Evolutionary conservation across 352 stramenopile genomes (phyloP).

Genomic region (Phytophthora kernoviae): DNA sequence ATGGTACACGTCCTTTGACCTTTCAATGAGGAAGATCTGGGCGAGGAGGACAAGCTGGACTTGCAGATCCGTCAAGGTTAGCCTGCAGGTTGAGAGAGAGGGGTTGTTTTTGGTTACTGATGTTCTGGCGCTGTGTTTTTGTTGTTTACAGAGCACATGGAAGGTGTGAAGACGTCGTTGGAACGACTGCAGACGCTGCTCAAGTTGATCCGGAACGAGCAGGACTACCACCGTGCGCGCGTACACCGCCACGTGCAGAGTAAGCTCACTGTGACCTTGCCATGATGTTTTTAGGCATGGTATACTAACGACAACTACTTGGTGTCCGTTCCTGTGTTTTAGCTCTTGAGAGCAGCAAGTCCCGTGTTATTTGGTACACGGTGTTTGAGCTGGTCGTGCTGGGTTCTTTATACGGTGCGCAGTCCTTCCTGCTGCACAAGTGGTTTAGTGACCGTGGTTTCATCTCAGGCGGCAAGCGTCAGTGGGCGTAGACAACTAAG

Average conservation of each 20-base stretch:
- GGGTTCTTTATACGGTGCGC: slow-evolving; percentile 68
- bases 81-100: not conserved
- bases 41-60: slow-evolving; percentile 78
- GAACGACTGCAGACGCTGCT: slow-evolving; percentile 65
- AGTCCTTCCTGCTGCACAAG: slow-evolving; percentile 85
- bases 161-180: slow-evolving; percentile 67
- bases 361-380: slow-evolving; percentile 81
- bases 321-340: slow-evolving; percentile 1
- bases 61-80: slow-evolving; percentile 63
- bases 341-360: slow-evolving; percentile 83
- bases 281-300: slow-evolving; percentile 1
- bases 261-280: slow-evolving; percentile 32
- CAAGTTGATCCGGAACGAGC: slow-evolving; percentile 76
- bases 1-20: slow-evolving; percentile 83
- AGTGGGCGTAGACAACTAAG: slow-evolving; percentile 57
- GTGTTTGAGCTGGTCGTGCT: slow-evolving; percentile 69
- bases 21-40: slow-evolving; percentile 80
- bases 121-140: slow-evolving; percentile 5
- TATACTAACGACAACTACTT: slow-evolving; percentile 6
- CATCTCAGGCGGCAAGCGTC: slow-evolving; percentile 50
- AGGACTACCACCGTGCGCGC: slow-evolving; percentile 75
- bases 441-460: slow-evolving; percentile 84
- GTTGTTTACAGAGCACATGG: slow-evolving; percentile 64
- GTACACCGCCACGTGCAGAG: slow-evolving; percentile 77
- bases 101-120: not conserved